Percentiles rank a stretch among this genome's conserved stretches.
Conservation (phyloP, 148 eudicot genomes). For the Diospyros kaki region DNA sequence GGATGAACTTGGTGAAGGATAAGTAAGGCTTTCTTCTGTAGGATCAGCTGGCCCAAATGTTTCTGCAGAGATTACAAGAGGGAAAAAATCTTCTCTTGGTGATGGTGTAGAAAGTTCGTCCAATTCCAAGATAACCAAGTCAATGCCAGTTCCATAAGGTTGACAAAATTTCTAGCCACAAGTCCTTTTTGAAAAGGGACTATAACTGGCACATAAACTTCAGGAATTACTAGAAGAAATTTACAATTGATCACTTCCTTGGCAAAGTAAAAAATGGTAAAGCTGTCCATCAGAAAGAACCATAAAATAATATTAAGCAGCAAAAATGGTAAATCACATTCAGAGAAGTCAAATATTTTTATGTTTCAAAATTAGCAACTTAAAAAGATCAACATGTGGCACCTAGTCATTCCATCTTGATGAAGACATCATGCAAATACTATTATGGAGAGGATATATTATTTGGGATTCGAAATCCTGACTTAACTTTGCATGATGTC, state of each 20-base stretch:
- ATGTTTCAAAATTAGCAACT: no score
- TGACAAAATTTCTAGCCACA: conserved; percentile 66
- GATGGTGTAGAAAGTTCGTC: conserved; percentile 58
- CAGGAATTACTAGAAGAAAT: conserved; percentile 47
- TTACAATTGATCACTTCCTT: conserved; percentile 53
- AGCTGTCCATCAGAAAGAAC: conserved; percentile 33
- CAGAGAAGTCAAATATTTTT: no score
- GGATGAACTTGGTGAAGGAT: conserved; percentile 23
- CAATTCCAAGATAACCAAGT: conserved; percentile 58
- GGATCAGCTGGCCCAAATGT: conserved; percentile 27
- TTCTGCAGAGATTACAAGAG: conserved; percentile 75
- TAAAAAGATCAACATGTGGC: background rate
- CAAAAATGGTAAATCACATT: conserved; percentile 5
- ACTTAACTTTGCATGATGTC: background rate
- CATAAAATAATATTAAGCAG: background rate
- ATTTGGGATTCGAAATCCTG: no score
- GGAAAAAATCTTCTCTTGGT: conserved; percentile 56
- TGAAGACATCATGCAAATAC: background rate
- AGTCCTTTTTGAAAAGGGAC: conserved; percentile 66
- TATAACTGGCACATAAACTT: conserved; percentile 46
- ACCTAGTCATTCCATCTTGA: background rate
- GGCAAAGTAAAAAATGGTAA: conserved; percentile 71
- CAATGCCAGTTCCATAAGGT: conserved; percentile 76
- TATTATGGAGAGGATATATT: background rate
- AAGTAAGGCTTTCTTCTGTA: conserved; percentile 19